Evolutionary conservation across 2,329 filamentous ascomycete species (phyloP).

Genomic region (Ilyonectria robusta): DNA sequence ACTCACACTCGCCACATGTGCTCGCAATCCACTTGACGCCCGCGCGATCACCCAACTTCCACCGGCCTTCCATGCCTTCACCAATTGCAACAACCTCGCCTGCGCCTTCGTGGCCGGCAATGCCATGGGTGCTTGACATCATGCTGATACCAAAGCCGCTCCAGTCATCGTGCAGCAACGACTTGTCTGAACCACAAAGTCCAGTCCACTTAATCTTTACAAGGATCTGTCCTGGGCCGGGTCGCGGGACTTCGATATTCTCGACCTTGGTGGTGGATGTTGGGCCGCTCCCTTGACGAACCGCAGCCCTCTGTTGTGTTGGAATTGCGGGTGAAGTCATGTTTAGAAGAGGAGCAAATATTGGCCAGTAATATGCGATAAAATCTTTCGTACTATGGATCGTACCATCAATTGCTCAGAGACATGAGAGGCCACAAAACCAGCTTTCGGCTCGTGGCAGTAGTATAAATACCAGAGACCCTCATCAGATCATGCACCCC

Average conservation of each 20-base stretch:
- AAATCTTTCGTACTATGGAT: background rate
- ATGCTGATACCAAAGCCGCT: constrained; percentile 40
- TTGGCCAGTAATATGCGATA: background rate
- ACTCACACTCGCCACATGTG: constrained; percentile 83
- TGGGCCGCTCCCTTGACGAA: constrained; percentile 40
- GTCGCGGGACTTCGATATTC: constrained; percentile 36
- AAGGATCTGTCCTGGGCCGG: constrained; percentile 40
- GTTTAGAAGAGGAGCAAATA: background rate
- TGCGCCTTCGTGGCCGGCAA: constrained; percentile 83
- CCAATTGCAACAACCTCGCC: constrained; percentile 86
- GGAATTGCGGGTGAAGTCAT: constrained; percentile 39
- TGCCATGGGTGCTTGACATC: constrained; percentile 32
- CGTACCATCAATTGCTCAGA: background rate
- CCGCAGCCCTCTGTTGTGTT: constrained; percentile 37
- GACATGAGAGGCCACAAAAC: background rate
- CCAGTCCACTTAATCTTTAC: constrained; percentile 45
- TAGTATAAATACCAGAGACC: background rate
- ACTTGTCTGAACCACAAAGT: constrained; percentile 46
- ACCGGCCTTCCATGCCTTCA: constrained; percentile 78
- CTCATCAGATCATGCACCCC: constrained; percentile 5
- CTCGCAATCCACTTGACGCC: constrained; percentile 94
- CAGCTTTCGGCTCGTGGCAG: background rate
- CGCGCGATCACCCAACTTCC: constrained; percentile 81
- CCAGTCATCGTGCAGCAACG: constrained; percentile 45
- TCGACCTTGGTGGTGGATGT: constrained; percentile 33